Conservation (phyloP, 2,329 filamentous ascomycete species). For the Colletotrichum incanum region DNA sequence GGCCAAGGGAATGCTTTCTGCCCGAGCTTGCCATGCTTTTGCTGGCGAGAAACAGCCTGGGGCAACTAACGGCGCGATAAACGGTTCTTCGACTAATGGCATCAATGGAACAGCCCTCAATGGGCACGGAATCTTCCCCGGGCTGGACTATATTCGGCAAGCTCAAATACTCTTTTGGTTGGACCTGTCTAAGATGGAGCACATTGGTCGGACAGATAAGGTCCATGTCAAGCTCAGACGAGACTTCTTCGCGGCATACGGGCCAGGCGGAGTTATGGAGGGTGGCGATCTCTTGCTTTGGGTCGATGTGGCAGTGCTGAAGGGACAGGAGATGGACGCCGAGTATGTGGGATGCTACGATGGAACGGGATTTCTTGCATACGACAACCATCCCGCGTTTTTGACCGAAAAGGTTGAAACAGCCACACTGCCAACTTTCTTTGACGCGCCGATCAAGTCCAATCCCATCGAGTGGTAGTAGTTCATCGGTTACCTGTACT, state of each 20-base stretch:
- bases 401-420: slow-evolving; percentile 18
- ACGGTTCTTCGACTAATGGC: slow-evolving; percentile 20
- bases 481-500: neutral
- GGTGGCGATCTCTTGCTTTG: slow-evolving; percentile 37
- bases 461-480: slow-evolving; percentile 37
- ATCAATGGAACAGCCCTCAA: slow-evolving; percentile 25
- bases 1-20: slow-evolving; percentile 30
- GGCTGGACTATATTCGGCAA: slow-evolving; percentile 39
- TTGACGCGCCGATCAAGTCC: slow-evolving; percentile 28
- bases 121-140: slow-evolving; percentile 31
- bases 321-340: slow-evolving; percentile 39
- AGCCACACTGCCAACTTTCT: slow-evolving; percentile 24
- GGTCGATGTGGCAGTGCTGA: slow-evolving; percentile 35
- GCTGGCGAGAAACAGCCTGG: slow-evolving; percentile 37
- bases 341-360: slow-evolving; percentile 41
- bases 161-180: slow-evolving; percentile 37
- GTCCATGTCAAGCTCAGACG: slow-evolving; percentile 38
- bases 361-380: slow-evolving; percentile 35
- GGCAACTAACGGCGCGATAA: slow-evolving; percentile 25
- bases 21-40: slow-evolving; percentile 34
- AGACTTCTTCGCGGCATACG: slow-evolving; percentile 35
- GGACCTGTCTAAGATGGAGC: slow-evolving; percentile 40
- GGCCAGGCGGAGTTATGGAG: slow-evolving; percentile 37
- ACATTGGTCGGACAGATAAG: slow-evolving; percentile 35
- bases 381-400: slow-evolving; percentile 30